Evolutionary conservation across 2,329 filamentous ascomycete genomes (phyloP).

Genomic region (Ophioceras dolichostomum): DNA sequence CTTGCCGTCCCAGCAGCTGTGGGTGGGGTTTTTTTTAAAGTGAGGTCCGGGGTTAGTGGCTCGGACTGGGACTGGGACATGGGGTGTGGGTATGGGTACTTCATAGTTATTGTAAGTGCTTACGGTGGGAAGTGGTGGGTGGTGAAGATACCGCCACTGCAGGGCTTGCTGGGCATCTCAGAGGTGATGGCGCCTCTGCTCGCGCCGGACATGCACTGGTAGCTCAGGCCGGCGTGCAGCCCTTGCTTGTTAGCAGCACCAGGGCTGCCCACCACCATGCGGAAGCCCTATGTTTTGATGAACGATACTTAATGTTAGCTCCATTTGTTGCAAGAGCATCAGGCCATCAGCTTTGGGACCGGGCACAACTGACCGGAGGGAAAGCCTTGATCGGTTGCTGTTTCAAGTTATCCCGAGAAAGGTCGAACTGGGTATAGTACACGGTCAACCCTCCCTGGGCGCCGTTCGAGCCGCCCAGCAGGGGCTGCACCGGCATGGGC

Average conservation of each 20-base stretch:
- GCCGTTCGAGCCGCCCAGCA: conserved; percentile 12
- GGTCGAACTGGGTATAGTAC: conserved; percentile 14
- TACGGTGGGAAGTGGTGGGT: conserved; percentile 11
- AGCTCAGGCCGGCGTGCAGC: conserved; percentile 7
- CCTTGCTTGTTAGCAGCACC: background rate
- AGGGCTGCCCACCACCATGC: conserved; percentile 11
- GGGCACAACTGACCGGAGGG: conserved; percentile 8
- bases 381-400: conserved; percentile 13
- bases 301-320: no score
- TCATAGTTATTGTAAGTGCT: conserved; percentile 2
- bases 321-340: no score
- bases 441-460: conserved; percentile 12
- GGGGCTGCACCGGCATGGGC: conserved; percentile 10
- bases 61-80: conserved; percentile 7
- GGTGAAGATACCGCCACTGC: conserved; percentile 10
- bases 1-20: conserved; percentile 46
- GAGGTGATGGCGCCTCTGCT: conserved; percentile 6
- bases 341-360: background rate
- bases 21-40: no score
- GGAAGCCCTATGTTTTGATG: conserved; percentile 8
- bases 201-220: conserved; percentile 8
- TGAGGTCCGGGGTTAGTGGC: no score
- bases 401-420: conserved; percentile 12
- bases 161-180: conserved; percentile 7
- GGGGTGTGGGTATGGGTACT: background rate